A percentile compares a stretch with the other conserved stretches of the same genome.
These are phyloP conservation scores for Mycosphaerella arachidis DNA, from an alignment of 2,329 filamentous ascomycete genomes.

Conservation along the genomic window DNA sequence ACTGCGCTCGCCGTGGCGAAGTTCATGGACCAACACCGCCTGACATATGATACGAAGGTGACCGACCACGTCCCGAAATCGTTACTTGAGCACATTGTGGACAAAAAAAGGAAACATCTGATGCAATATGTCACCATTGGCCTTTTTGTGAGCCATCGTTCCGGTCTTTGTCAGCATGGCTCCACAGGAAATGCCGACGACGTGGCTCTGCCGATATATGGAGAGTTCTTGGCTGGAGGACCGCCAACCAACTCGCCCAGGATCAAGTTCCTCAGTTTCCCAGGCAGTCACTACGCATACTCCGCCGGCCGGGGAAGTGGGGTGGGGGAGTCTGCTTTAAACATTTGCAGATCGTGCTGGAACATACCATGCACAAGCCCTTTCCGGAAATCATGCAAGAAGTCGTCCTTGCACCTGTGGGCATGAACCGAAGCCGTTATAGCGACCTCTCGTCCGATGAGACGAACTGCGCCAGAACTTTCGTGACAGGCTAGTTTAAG, in stretches of 20 bases:
- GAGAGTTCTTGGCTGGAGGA: slow-evolving; percentile 17
- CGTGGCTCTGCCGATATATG: slow-evolving; percentile 3
- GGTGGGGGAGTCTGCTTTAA: too few relatives aligned
- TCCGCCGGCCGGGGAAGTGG: slow-evolving; percentile 31
- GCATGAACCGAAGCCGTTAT: slow-evolving; percentile 23
- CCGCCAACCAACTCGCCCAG: slow-evolving; percentile 21
- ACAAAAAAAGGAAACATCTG: slow-evolving; percentile 14
- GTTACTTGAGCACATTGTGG: slow-evolving; percentile 10
- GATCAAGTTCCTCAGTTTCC: slow-evolving; percentile 21
- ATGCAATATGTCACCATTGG: slow-evolving; percentile 23
- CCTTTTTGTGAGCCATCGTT: slow-evolving; percentile 24
- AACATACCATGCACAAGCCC: slow-evolving; percentile 10
- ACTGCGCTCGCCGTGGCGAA: slow-evolving; percentile 21
- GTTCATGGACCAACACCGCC: slow-evolving; percentile 20
- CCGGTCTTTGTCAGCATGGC: slow-evolving; percentile 24
- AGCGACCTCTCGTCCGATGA: slow-evolving; percentile 11
- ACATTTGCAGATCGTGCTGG: slow-evolving; percentile 24
- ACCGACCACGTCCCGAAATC: slow-evolving; percentile 13
- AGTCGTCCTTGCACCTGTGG: slow-evolving; percentile 21
- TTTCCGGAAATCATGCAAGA: slow-evolving; percentile 24
- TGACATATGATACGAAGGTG: slow-evolving; percentile 19
- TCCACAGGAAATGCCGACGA: slow-evolving; percentile 24
- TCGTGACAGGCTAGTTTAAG: slow-evolving; percentile 12
- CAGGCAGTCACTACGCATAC: slow-evolving; percentile 22
- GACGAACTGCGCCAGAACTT: slow-evolving; percentile 20